phyloP scores from a whole-genome alignment of 352 stramenopile genomes.

The Globisporangium spiculum region DNA sequence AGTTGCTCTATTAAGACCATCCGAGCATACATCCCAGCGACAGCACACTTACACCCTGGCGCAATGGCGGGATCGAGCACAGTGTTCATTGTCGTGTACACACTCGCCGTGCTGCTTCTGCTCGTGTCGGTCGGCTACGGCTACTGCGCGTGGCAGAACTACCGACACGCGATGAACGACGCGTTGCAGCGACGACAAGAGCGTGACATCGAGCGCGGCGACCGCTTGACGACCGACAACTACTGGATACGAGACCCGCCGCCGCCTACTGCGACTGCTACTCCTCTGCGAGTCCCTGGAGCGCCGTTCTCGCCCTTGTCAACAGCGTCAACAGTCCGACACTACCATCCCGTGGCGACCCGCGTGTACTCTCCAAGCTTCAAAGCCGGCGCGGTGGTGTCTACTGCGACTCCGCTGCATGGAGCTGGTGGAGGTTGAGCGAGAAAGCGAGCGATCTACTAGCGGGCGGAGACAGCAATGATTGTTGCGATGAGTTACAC shows the following conservation, averaged over 20 bases:
- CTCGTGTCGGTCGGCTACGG: slow-evolving; percentile 25
- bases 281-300: neutral
- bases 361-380: slow-evolving; percentile 15
- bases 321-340: neutral
- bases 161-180: slow-evolving; percentile 26
- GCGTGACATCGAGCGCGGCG: slow-evolving; percentile 24
- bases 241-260: slow-evolving; percentile 28
- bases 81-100: slow-evolving; percentile 26
- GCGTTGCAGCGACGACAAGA: slow-evolving; percentile 26
- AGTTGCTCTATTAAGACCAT: neutral
- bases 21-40: neutral
- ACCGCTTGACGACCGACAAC: slow-evolving; percentile 20
- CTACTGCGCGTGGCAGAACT: slow-evolving; percentile 33
- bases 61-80: slow-evolving; percentile 11
- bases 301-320: neutral
- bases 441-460: neutral
- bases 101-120: slow-evolving; percentile 27
- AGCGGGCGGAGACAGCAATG: neutral
- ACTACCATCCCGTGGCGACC: neutral
- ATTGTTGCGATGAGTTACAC: neutral
- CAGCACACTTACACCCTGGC: neutral
- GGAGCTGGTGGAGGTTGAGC: neutral
- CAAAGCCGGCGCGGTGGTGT: neutral
- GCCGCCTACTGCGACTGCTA: neutral
- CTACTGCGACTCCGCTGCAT: neutral